Conservation (phyloP, 768 basidiomycete species). For the Omphalotus guepiniiformis region DNA sequence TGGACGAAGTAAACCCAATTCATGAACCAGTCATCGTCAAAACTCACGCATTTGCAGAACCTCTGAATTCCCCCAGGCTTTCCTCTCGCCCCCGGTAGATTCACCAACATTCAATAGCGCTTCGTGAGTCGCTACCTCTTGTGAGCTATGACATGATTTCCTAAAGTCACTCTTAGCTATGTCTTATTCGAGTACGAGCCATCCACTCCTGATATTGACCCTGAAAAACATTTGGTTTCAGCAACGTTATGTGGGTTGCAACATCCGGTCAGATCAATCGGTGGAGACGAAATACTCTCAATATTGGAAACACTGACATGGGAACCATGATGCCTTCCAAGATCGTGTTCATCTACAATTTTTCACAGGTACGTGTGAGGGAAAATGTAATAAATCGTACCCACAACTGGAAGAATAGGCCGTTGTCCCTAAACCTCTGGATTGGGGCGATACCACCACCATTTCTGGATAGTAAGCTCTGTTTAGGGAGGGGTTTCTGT, state of each 20-base stretch:
- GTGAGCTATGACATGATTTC: too few species aligned
- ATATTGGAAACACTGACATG: constrained; percentile 53
- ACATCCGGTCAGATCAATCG: constrained; percentile 62
- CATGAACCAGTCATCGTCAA: not conserved
- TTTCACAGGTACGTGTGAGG: constrained; percentile 41
- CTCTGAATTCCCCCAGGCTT: constrained; percentile 59
- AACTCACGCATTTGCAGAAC: constrained; percentile 33
- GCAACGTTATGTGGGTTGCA: constrained; percentile 63
- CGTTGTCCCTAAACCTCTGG: constrained; percentile 67
- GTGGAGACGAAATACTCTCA: constrained; percentile 53
- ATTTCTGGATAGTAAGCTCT: constrained; percentile 50
- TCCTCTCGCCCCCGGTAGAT: constrained; percentile 59
- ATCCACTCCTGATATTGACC: not conserved
- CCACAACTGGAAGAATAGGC: constrained; percentile 21
- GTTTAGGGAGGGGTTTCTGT: not conserved
- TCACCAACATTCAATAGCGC: constrained; percentile 57
- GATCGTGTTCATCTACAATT: constrained; percentile 63
- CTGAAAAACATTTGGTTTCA: constrained; percentile 9
- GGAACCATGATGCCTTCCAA: constrained; percentile 55
- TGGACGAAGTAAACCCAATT: constrained; percentile 43
- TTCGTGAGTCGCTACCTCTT: constrained; percentile 35
- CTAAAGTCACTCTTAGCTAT: constrained; percentile 32
- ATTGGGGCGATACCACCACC: constrained; percentile 57
- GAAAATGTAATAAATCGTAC: not conserved
- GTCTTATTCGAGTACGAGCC: constrained; percentile 50